phyloP scores from a whole-genome alignment of 169 alveolate species.

The Perkinsus marinus region DNA sequence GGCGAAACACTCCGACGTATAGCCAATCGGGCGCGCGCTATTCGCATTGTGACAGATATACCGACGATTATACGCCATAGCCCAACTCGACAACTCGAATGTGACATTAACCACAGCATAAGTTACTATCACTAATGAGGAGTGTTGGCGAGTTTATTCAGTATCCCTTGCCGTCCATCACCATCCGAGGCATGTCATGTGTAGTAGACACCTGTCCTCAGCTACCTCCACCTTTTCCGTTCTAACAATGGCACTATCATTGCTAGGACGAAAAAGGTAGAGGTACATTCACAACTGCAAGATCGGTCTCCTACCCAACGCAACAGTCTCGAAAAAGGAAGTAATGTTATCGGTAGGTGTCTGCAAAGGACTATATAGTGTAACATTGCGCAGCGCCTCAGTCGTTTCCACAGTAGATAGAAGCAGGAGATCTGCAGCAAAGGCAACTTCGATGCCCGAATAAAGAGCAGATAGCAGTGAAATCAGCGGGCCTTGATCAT shows the following conservation, averaged over 20 bases:
- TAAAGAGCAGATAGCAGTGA: not conserved
- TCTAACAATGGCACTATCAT: not conserved
- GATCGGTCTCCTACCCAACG: not conserved
- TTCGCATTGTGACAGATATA: not conserved
- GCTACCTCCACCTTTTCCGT: no score
- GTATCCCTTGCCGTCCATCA: not conserved
- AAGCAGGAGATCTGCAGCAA: not conserved
- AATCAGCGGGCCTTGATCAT: not conserved
- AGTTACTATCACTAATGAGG: not conserved
- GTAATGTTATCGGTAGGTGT: not conserved
- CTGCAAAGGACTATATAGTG: not conserved
- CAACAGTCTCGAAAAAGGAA: not conserved
- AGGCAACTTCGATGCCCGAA: not conserved
- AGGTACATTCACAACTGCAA: not conserved
- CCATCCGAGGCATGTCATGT: not conserved
- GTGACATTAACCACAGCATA: no score
- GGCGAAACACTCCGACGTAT: not conserved
- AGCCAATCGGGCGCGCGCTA: not conserved
- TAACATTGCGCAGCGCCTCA: not conserved
- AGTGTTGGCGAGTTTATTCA: not conserved
- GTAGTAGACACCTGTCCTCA: no score
- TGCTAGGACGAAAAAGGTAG: not conserved
- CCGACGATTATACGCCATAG: not conserved
- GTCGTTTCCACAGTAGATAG: not conserved
- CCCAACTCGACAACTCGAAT: not conserved